Evolutionary conservation across 176 grass and related monocot species (phyloP).

Genomic region (Paspalum notatum): DNA sequence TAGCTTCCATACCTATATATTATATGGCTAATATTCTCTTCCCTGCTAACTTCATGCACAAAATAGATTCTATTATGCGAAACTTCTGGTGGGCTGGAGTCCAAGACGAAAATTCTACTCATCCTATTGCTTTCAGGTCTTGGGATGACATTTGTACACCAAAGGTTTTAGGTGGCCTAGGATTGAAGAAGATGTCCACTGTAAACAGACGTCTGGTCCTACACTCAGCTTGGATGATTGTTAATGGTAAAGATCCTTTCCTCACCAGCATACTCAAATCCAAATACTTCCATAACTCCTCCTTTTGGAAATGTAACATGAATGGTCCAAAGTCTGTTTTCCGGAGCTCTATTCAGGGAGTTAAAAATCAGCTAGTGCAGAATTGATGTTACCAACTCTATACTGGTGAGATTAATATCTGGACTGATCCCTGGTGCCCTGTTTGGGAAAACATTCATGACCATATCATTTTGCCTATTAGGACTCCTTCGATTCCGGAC

Average conservation of each 20-base stretch:
- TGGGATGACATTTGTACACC: not conserved
- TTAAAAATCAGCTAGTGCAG: rapidly evolving
- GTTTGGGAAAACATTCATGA: not conserved
- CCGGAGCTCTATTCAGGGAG: not conserved
- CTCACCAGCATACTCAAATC: not conserved
- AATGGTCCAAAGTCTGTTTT: not conserved
- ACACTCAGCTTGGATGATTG: not conserved
- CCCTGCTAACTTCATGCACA: not conserved
- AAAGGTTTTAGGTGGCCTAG: not conserved
- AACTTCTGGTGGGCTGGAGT: not conserved
- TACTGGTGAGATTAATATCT: not conserved
- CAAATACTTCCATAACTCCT: not conserved
- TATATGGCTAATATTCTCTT: not conserved
- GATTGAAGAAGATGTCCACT: rapidly evolving
- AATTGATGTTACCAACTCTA: not conserved
- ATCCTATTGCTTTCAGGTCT: not conserved
- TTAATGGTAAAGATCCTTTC: rapidly evolving
- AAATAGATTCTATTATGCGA: not conserved
- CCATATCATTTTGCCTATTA: not conserved
- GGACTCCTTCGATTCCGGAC: too few relatives aligned
- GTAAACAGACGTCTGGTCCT: not conserved
- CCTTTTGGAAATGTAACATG: not conserved
- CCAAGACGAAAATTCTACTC: not conserved
- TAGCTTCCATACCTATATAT: not conserved
- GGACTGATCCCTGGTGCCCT: not conserved